Conservation (phyloP, 2,329 filamentous ascomycete species). For the Akanthomyces lecanii region DNA sequence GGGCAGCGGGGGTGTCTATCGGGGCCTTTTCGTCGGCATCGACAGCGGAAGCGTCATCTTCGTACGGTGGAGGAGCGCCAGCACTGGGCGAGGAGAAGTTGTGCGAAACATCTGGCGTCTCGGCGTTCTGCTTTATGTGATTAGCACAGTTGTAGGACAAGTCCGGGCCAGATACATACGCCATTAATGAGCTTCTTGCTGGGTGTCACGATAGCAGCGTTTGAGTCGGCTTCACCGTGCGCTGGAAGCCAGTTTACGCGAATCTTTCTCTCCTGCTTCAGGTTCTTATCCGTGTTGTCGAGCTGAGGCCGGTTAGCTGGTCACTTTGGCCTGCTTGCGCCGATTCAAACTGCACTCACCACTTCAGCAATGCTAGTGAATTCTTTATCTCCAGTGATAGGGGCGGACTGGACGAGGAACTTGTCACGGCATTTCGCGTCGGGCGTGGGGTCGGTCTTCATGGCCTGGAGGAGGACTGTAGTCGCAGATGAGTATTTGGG, state of each 20-base stretch:
- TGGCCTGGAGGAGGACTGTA: constrained; percentile 87
- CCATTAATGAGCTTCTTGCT: constrained; percentile 38
- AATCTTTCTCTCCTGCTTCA: constrained; percentile 92
- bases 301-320: constrained; percentile 52
- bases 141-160: constrained; percentile 13
- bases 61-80: constrained; percentile 33
- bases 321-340: not conserved
- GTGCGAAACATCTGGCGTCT: constrained; percentile 43
- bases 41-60: constrained; percentile 29
- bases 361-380: constrained; percentile 76
- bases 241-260: constrained; percentile 78
- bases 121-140: constrained; percentile 27
- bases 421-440: constrained; percentile 95
- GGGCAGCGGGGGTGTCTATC: constrained; percentile 21
- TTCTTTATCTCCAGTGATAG: constrained; percentile 78
- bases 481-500: constrained; percentile 3
- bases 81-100: constrained; percentile 43
- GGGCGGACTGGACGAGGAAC: constrained; percentile 91
- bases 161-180: constrained; percentile 30
- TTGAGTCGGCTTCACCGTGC: constrained; percentile 38
- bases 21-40: constrained; percentile 24
- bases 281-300: constrained; percentile 70
- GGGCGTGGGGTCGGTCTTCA: constrained; percentile 87
- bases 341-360: constrained; percentile 47
- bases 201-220: constrained; percentile 34